Evolutionary conservation across 2,329 filamentous ascomycete species (phyloP).

Genomic region (Talaromyces sp.): DNA sequence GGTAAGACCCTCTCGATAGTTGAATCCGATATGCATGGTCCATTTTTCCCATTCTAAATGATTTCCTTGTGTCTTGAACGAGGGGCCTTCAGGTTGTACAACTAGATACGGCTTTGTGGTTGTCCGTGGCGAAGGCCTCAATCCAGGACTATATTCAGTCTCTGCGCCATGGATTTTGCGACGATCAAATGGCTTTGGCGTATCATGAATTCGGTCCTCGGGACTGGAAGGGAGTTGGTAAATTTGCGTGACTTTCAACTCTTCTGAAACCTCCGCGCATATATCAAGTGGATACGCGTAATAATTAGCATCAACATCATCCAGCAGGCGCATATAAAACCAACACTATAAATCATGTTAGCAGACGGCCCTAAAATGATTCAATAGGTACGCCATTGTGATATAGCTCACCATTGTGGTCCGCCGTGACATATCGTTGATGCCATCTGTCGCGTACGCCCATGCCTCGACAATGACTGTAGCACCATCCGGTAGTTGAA

Average conservation of each 20-base stretch:
- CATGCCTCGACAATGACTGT: slow-evolving; percentile 55
- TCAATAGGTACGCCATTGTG: slow-evolving; percentile 32
- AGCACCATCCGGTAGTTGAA: slow-evolving; percentile 48
- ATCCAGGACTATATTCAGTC: slow-evolving; percentile 40
- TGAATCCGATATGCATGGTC: slow-evolving; percentile 48
- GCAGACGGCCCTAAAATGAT: slow-evolving; percentile 60
- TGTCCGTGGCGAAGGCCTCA: slow-evolving; percentile 33
- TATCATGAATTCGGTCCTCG: slow-evolving; percentile 43
- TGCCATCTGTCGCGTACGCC: slow-evolving; percentile 54
- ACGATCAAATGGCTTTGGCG: slow-evolving; percentile 22
- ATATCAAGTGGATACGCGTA: slow-evolving; percentile 61
- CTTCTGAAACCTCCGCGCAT: slow-evolving; percentile 54
- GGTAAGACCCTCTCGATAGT: slow-evolving; percentile 49
- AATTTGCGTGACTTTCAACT: slow-evolving; percentile 54
- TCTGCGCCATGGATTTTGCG: slow-evolving; percentile 16
- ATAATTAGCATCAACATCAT: slow-evolving; percentile 54
- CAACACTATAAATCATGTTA: slow-evolving; percentile 51
- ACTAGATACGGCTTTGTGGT: slow-evolving; percentile 42
- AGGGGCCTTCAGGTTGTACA: slow-evolving; percentile 40
- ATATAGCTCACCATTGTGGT: slow-evolving; percentile 49
- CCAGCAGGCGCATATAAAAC: slow-evolving; percentile 43
- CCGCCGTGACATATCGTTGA: slow-evolving; percentile 49
- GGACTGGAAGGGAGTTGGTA: slow-evolving; percentile 51
- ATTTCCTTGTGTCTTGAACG: slow-evolving; percentile 35
- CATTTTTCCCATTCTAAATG: slow-evolving; percentile 48